These are phyloP conservation scores for Hygrophorus russula DNA, from an alignment of 768 basidiomycete genomes.

Conservation along the genomic window DNA sequence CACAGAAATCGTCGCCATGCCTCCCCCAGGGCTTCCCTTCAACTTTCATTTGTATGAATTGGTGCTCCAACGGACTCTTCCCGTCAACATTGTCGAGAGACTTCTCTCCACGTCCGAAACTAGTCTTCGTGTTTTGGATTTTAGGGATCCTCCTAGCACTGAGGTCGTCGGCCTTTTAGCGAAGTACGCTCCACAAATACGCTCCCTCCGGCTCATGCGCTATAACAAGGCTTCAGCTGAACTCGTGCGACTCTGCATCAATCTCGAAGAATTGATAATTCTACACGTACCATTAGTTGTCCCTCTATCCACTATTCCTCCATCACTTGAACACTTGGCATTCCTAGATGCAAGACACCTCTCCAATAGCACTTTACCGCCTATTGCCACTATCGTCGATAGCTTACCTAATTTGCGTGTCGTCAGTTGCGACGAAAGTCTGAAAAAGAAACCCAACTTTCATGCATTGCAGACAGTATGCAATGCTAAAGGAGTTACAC, in stretches of 20 bases:
- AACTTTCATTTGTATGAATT: slow-evolving; percentile 26
- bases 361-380: slow-evolving; percentile 11
- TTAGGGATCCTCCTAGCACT: slow-evolving; percentile 20
- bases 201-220: slow-evolving; percentile 26
- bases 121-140: slow-evolving; percentile 24
- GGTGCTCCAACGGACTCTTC: slow-evolving; percentile 21
- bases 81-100: slow-evolving; percentile 20
- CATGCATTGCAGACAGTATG: slow-evolving; percentile 17
- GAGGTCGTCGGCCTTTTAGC: slow-evolving; percentile 14
- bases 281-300: slow-evolving; percentile 21
- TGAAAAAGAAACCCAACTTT: slow-evolving; percentile 13
- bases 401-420: slow-evolving; percentile 21
- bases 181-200: slow-evolving; percentile 19
- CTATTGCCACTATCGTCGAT: slow-evolving; percentile 20
- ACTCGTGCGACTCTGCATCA: slow-evolving; percentile 22
- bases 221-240: slow-evolving; percentile 17
- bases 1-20: slow-evolving; percentile 22
- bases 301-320: slow-evolving; percentile 20
- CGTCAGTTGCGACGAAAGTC: slow-evolving; percentile 22
- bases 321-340: slow-evolving; percentile 24
- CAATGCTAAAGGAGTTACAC: slow-evolving; percentile 14
- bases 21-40: slow-evolving; percentile 14
- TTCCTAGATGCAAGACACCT: slow-evolving; percentile 17
- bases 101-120: slow-evolving; percentile 21
- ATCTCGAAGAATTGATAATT: slow-evolving; percentile 26